Conservation (phyloP, 148 eudicot species). For the Vaccinium darrowii region DNA sequence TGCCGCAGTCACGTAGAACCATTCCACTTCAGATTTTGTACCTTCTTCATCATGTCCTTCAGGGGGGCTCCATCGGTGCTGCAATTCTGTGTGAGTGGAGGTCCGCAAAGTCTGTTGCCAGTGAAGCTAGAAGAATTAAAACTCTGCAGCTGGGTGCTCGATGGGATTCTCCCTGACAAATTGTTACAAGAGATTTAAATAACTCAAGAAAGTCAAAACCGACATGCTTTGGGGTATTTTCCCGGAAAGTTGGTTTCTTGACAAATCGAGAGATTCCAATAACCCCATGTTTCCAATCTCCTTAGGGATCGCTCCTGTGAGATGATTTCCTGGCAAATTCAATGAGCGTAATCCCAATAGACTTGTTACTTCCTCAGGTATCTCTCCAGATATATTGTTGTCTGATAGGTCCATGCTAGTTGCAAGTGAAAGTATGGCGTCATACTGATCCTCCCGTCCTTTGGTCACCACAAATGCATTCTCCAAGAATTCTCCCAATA, state of each 20-base stretch:
- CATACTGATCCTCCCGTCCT: conserved; percentile 8
- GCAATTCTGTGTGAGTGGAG: not conserved
- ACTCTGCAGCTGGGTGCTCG: conserved; percentile 1
- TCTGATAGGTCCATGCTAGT: conserved; percentile 25
- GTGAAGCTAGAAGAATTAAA: not conserved
- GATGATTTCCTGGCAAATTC: not conserved
- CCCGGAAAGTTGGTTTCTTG: not conserved
- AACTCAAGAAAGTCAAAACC: not conserved
- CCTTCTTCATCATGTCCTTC: not conserved
- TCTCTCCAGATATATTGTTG: conserved; percentile 11
- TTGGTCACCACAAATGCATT: conserved; percentile 9
- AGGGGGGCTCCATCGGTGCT: not conserved
- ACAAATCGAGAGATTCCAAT: not conserved
- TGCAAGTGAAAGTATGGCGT: conserved; percentile 9
- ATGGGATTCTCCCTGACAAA: not conserved
- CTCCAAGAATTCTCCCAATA: not conserved
- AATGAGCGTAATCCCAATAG: not conserved
- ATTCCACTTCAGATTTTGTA: not conserved
- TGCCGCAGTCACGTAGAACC: not conserved
- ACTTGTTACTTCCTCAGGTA: not conserved
- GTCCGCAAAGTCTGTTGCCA: not conserved
- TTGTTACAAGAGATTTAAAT: not conserved
- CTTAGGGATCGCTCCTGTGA: not conserved
- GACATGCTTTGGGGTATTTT: conserved; percentile 9
- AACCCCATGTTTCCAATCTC: not conserved